These are phyloP conservation scores for Cephalotrichum gorgonifer DNA, from an alignment of 2,329 filamentous ascomycete genomes.

Conservation along the genomic window DNA sequence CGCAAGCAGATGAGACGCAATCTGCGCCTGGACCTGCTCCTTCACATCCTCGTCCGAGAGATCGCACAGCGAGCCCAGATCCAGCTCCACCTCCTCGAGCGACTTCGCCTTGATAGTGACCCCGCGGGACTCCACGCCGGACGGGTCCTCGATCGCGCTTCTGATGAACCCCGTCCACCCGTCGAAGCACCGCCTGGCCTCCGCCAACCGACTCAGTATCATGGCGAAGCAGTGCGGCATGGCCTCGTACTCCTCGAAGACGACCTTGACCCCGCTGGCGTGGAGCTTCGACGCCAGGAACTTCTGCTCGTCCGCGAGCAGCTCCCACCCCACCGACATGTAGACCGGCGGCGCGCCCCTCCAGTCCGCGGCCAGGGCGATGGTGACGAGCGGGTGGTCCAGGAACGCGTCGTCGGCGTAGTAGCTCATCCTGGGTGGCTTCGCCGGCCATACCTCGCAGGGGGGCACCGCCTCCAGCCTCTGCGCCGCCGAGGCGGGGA, in stretches of 20 bases:
- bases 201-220: slow-evolving; percentile 29
- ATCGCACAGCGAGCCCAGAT: slow-evolving; percentile 25
- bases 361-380: slow-evolving; percentile 52
- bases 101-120: slow-evolving; percentile 38
- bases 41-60: slow-evolving; percentile 32
- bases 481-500: slow-evolving; percentile 27
- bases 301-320: slow-evolving; percentile 56
- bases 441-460: slow-evolving; percentile 48
- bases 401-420: slow-evolving; percentile 45
- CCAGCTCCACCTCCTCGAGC: slow-evolving; percentile 34
- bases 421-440: slow-evolving; percentile 40
- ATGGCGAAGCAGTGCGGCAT: slow-evolving; percentile 71
- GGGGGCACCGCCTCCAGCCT: slow-evolving; percentile 13
- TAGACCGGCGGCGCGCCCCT: slow-evolving; percentile 53
- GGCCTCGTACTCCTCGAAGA: slow-evolving; percentile 64
- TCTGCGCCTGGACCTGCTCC: slow-evolving; percentile 20
- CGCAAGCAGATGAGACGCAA: no score
- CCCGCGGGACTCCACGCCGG: slow-evolving; percentile 26
- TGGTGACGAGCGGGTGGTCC: slow-evolving; percentile 58
- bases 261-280: slow-evolving; percentile 46
- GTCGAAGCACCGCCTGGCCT: slow-evolving; percentile 39
- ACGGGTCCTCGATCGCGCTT: slow-evolving; percentile 23
- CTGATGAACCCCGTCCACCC: slow-evolving; percentile 47
- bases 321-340: slow-evolving; percentile 60
- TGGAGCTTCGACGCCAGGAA: slow-evolving; percentile 48